These are phyloP conservation scores for Russula sp. DNA, from an alignment of 768 basidiomycete genomes.

Conservation along the genomic window DNA sequence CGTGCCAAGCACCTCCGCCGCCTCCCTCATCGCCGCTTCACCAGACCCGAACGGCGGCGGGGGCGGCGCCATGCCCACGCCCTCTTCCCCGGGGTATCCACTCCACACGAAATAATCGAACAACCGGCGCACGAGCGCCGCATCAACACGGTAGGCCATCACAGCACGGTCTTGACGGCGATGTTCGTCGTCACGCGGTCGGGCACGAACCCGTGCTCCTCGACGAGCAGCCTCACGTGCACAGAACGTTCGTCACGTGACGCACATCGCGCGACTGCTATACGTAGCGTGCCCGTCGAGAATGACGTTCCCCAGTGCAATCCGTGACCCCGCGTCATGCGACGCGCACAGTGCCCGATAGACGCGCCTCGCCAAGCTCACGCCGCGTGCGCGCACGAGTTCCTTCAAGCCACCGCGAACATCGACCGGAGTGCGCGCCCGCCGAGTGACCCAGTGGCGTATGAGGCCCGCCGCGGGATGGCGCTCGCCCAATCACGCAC, in stretches of 20 bases:
- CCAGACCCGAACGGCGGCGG: slow-evolving; percentile 11
- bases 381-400: slow-evolving; percentile 13
- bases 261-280: slow-evolving; percentile 35
- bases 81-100: slow-evolving; percentile 45
- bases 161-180: slow-evolving; percentile 52
- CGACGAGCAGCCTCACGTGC: slow-evolving; percentile 39
- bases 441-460: slow-evolving; percentile 25
- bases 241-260: slow-evolving; percentile 39
- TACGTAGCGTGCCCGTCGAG: slow-evolving; percentile 40
- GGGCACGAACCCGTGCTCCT: slow-evolving; percentile 45
- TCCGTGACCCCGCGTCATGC: slow-evolving; percentile 28
- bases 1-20: slow-evolving; percentile 11
- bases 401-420: slow-evolving; percentile 8
- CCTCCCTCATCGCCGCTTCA: slow-evolving; percentile 7
- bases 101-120: slow-evolving; percentile 57
- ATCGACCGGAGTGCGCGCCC: slow-evolving; percentile 2
- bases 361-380: slow-evolving; percentile 1
- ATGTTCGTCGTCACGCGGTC: slow-evolving; percentile 71
- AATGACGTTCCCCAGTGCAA: slow-evolving; percentile 51
- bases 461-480: slow-evolving; percentile 23
- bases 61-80: neutral
- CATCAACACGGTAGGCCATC: slow-evolving; percentile 44
- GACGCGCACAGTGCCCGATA: slow-evolving; percentile 27
- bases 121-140: slow-evolving; percentile 43
- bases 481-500: slow-evolving; percentile 27